These are phyloP conservation scores for Barnettozyma siamensis DNA, from an alignment of 805 yeast species.

Conservation along the genomic window DNA sequence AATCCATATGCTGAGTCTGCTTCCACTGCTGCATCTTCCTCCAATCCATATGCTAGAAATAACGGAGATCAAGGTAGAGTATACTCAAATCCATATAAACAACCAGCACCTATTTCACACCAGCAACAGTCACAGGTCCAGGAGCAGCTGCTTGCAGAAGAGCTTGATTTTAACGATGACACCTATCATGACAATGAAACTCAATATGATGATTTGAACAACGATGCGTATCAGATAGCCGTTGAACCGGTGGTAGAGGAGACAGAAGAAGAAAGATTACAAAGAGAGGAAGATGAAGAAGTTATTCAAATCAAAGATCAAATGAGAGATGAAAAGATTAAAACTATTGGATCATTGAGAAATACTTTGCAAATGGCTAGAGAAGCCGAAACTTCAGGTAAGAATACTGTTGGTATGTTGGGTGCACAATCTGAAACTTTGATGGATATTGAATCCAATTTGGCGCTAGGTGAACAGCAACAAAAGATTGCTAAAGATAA, in stretches of 20 bases:
- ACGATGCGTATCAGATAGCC: slow-evolving; percentile 17
- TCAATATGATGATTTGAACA: slow-evolving; percentile 15
- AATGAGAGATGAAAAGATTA: slow-evolving; percentile 77
- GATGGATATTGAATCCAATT: slow-evolving; percentile 70
- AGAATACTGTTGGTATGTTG: slow-evolving; percentile 82
- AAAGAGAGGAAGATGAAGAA: slow-evolving; percentile 73
- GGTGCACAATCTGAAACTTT: slow-evolving; percentile 91
- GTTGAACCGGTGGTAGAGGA: slow-evolving; percentile 23
- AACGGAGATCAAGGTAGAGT: slow-evolving; percentile 9
- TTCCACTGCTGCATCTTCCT: too few species aligned
- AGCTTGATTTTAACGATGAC: slow-evolving; percentile 3
- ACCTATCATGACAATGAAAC: slow-evolving; percentile 10
- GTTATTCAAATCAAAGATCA: slow-evolving; percentile 82
- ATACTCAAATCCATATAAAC: slow-evolving; percentile 2
- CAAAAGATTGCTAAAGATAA: slow-evolving; percentile 77
- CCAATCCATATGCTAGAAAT: not conserved
- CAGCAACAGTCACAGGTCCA: slow-evolving; percentile 3
- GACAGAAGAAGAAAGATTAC: slow-evolving; percentile 28
- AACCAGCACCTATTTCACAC: too few species aligned
- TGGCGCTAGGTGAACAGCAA: slow-evolving; percentile 75
- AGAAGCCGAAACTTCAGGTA: slow-evolving; percentile 67
- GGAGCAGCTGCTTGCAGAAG: not conserved
- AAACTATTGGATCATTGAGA: slow-evolving; percentile 78
- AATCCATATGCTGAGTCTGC: not conserved
- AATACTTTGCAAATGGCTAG: slow-evolving; percentile 70